These are phyloP conservation scores for Sugiyamaella xylanicola DNA, from an alignment of 1,139 yeast genomes.

Conservation along the genomic window DNA sequence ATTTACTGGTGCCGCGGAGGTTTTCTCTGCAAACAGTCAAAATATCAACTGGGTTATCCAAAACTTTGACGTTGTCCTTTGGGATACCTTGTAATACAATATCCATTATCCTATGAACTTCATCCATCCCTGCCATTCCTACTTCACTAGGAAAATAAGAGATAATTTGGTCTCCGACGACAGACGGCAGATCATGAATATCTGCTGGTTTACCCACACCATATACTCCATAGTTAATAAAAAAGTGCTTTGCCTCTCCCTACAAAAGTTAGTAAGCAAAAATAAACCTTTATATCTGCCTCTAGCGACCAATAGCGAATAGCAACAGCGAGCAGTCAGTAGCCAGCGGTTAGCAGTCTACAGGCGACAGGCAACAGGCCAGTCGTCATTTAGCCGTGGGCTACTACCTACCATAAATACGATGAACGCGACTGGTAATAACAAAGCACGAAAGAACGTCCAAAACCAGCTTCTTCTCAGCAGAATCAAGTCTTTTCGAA, in stretches of 20 bases:
- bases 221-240: slow-evolving; percentile 38
- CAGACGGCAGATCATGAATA: slow-evolving; percentile 32
- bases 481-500: slow-evolving; percentile 34
- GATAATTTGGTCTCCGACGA: slow-evolving; percentile 29
- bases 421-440: slow-evolving; percentile 40
- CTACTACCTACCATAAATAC: slow-evolving; percentile 38
- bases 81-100: slow-evolving; percentile 39
- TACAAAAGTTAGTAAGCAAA: slow-evolving; percentile 20
- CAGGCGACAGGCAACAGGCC: too few relatives aligned
- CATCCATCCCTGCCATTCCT: slow-evolving; percentile 30
- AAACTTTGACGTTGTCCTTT: slow-evolving; percentile 31
- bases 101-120: slow-evolving; percentile 37
- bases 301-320: too few relatives aligned
- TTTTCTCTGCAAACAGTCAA: slow-evolving; percentile 39
- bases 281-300: too few relatives aligned
- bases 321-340: too few relatives aligned
- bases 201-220: slow-evolving; percentile 40
- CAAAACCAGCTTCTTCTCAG: slow-evolving; percentile 38
- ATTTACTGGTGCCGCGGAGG: slow-evolving; percentile 39
- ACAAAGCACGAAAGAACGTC: slow-evolving; percentile 39
- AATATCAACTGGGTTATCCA: slow-evolving; percentile 35
- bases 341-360: too few relatives aligned
- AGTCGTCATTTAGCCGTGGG: too few relatives aligned
- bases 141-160: slow-evolving; percentile 36
- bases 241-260: slow-evolving; percentile 41